phyloP scores from a whole-genome alignment of 768 basidiomycete genomes.

The Myochromella boudieri region DNA sequence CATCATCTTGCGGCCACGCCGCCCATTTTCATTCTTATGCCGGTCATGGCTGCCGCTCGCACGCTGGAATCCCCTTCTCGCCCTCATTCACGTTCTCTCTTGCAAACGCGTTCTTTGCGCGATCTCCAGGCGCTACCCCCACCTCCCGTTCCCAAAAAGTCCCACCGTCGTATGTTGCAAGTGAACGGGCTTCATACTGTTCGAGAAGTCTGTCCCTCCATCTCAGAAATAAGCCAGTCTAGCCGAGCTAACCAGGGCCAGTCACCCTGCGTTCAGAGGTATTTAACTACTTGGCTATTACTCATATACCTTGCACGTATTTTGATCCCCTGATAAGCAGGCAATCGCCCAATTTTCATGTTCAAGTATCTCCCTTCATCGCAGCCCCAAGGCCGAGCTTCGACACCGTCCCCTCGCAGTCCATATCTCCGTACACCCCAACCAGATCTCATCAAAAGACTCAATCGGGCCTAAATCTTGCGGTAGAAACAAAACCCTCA shows the following conservation, averaged over 20 bases:
- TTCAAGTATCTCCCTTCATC: conserved; percentile 10
- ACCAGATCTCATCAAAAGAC: not conserved
- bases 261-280: conserved; percentile 8
- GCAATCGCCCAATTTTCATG: conserved; percentile 1
- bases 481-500: not conserved
- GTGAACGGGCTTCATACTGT: conserved; percentile 2
- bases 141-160: conserved; percentile 11
- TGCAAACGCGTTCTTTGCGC: conserved; percentile 15
- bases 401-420: not conserved
- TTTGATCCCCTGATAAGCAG: not conserved
- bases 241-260: conserved; percentile 2
- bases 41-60: conserved; percentile 17
- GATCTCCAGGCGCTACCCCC: conserved; percentile 15
- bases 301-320: not conserved
- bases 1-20: not conserved
- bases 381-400: conserved; percentile 4
- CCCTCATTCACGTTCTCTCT: conserved; percentile 10
- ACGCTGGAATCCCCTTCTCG: conserved; percentile 6
- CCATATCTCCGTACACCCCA: conserved; percentile 3
- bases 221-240: not conserved
- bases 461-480: not conserved
- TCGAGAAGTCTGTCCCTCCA: conserved; percentile 1
- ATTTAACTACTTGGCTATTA: not conserved
- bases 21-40: conserved; percentile 5
- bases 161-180: conserved; percentile 9